Evolutionary conservation across 495 filamentous ascomycete species (phyloP), one percentile per base, ranked within the genome.

Genomic region (Penicillium crystallinum): DNA sequence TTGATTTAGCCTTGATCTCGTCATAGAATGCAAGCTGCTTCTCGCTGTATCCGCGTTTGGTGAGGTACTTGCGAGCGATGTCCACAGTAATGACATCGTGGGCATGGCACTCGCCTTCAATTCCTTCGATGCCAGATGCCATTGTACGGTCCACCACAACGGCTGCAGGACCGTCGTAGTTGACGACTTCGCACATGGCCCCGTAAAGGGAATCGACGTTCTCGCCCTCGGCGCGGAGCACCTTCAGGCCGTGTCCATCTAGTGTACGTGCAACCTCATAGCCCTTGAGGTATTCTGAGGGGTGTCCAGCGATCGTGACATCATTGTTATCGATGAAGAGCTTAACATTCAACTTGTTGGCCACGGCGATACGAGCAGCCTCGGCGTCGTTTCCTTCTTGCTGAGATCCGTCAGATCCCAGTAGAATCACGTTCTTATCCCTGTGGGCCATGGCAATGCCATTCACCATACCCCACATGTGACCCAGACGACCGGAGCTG

Each of bases 381-480:
- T 72, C 69, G 17, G 67, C 69, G 31, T 72, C 69, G 38, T 72
- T 72, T n/a, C 69, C 69, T 56, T 72, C 69, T 43, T 71, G 67
- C 55, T 72, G 69, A 23, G 69, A 72, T 19, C 69, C 69, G 36
- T 72, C 69, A 0, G 69, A 72, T 44, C 69, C 69, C 22, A 72
- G 50, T 57, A 72, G 19, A 9, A 72, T 30, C 3, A 72, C 55
- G 21, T 60, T 64, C 56, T 72, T 71, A 29, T 65, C 62, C 50
- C 55, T 47, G 58, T 72, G 63, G 31, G 65, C 66, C 69, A 72
- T 69, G 10, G 67, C 53, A 12, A 72, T 65, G 31, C 69, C 69
- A 36, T 72, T 72, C 29, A 67, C 67, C 66, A 72, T 65, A 9
- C 54, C 64, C 69, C 69, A 72, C 69, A 72, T 72, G 52, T 72